Evolutionary conservation across 129 eudicot species (phyloP), one percentile per base, ranked within the genome.

Genomic region (Tanacetum coccineum): DNA sequence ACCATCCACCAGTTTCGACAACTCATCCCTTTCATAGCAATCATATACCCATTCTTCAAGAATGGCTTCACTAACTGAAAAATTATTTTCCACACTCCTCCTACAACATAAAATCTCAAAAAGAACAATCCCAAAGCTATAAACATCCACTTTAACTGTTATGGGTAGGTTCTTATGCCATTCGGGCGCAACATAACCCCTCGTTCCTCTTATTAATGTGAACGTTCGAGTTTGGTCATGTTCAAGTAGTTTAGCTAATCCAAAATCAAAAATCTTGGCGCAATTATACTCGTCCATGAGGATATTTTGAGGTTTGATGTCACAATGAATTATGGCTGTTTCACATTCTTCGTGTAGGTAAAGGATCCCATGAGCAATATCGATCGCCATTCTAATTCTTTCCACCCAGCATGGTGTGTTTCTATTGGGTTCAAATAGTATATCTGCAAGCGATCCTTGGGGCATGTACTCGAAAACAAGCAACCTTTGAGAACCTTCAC

Each of bases 391-490:
- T 56, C 9, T 19, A 19, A 64, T 64, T 26, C 74, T 58, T 9
- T 74, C 66, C 12, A 1, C 12, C 80, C 81, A 81, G 46, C 66
- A 47, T 1, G 73, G 71, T 52, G 68, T 70, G 32, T 19, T 68
- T 45, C 69, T 63, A 7, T 51, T 3, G 15, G 53, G 46, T 45
- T n/a, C 39, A 39, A 63, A 83, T 13, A 83, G 55, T 50, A 76
- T 28, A 56, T 76, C 59, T 3, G 84, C 87, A 19, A 83, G 77
- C 28, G 87, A 79, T 14, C 87, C 87, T 22, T 76, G 73, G 22
- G 66, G 65, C 87, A 82, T 79, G 70, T 71, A 83, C 63, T 83
- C 81, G 1, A 66, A 76, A 39, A 83, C 81, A 22, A 83, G 68
- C 6, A 79, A 68, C 55, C 78, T 74, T 11, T 71, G 46, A 0